A percentile compares a stretch with the other conserved stretches of the same genome.
Evolutionary conservation across 2,329 filamentous ascomycete genomes (phyloP).

Genomic region (Trichoderma sp.): DNA sequence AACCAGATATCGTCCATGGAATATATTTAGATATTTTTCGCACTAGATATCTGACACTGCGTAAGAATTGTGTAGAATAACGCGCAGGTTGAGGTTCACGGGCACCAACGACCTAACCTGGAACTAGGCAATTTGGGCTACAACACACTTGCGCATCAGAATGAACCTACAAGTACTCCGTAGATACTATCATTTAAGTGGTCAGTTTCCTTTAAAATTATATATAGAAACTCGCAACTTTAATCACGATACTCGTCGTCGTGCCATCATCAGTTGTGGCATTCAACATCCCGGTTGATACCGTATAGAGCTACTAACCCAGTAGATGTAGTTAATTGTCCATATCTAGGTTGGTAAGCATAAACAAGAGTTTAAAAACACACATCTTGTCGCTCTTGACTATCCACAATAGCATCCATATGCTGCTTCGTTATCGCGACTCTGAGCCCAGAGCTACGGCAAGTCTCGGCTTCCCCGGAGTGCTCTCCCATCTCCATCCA

Average conservation of each 20-base stretch:
- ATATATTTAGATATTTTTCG: not conserved
- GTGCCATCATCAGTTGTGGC: not conserved
- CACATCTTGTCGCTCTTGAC: not conserved
- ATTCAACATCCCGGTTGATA: not conserved
- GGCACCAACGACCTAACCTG: not conserved
- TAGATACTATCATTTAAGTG: not conserved
- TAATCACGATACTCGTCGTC: rapidly evolving
- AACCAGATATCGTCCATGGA: not conserved
- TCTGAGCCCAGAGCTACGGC: not conserved
- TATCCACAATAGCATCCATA: too few relatives aligned
- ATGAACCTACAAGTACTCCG: not conserved
- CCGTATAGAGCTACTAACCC: too few relatives aligned
- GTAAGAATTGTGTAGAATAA: not conserved
- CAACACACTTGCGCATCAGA: not conserved
- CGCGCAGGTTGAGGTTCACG: too few relatives aligned
- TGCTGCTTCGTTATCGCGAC: too few relatives aligned
- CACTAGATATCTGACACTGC: not conserved
- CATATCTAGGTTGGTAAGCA: not conserved
- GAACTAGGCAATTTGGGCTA: not conserved
- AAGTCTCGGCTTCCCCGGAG: not conserved
- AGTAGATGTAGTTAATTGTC: too few relatives aligned
- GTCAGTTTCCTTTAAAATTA: not conserved
- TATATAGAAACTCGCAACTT: not conserved
- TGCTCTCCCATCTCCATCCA: not conserved
- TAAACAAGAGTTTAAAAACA: not conserved